phyloP scores from a whole-genome alignment of 2,329 filamentous ascomycete species.

The Talaromyces sp. region DNA sequence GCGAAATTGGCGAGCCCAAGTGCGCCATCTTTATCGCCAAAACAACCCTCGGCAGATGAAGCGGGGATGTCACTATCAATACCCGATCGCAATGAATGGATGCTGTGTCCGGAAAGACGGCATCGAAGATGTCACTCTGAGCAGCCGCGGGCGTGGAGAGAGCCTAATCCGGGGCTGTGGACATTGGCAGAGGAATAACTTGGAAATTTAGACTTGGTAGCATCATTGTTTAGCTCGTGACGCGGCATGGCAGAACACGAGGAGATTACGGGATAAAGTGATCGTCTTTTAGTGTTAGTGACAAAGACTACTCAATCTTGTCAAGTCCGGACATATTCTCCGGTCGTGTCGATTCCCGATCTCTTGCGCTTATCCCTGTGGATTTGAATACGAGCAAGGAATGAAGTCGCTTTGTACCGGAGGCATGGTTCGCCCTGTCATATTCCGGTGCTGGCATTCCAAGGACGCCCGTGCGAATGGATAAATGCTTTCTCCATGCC shows the following conservation, averaged over 20 bases:
- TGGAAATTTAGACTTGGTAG: neutral
- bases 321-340: neutral
- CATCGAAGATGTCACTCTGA: slow-evolving; percentile 39
- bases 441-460: neutral
- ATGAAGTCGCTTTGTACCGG: too few species aligned
- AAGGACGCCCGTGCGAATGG: neutral
- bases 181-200: slow-evolving; percentile 31
- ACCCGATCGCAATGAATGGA: neutral
- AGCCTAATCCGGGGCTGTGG: slow-evolving; percentile 35
- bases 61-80: neutral
- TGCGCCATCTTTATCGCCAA: neutral
- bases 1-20: slow-evolving; percentile 23
- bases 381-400: too few species aligned
- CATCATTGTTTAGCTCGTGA: neutral
- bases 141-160: slow-evolving; percentile 36
- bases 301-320: neutral
- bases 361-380: neutral
- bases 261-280: neutral
- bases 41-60: neutral
- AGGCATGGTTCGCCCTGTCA: neutral
- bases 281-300: neutral
- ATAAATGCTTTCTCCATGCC: neutral
- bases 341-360: neutral
- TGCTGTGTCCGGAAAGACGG: slow-evolving; percentile 23
- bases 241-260: neutral